Evolutionary conservation across 2,329 filamentous ascomycete species (phyloP).

Genomic region (Elsinoe fawcettii): DNA sequence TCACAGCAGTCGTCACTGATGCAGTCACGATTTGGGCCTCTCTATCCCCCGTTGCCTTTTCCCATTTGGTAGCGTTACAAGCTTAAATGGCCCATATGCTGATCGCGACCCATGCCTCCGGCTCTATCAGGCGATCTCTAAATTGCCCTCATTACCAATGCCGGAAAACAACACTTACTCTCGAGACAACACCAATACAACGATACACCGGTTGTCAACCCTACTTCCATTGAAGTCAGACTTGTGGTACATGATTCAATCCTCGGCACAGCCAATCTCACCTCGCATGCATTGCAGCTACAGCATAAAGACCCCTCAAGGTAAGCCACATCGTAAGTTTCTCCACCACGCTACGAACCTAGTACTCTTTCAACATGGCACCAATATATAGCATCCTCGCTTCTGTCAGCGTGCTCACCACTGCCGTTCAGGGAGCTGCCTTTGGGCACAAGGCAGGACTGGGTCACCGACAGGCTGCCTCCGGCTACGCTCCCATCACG

Average conservation of each 20-base stretch:
- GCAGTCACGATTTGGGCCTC: not conserved
- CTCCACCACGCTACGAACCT: not conserved
- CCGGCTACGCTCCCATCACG: constrained; percentile 31
- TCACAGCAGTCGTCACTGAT: not conserved
- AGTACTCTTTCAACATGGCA: not conserved
- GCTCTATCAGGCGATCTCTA: not conserved
- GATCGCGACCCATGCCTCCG: not conserved
- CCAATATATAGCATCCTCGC: not conserved
- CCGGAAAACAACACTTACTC: not conserved
- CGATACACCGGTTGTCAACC: not conserved
- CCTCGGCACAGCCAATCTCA: not conserved
- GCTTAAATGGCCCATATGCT: not conserved
- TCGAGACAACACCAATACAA: not conserved
- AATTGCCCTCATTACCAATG: not conserved
- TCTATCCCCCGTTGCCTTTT: not conserved
- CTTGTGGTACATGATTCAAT: not conserved
- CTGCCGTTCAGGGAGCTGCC: not conserved
- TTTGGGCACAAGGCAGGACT: not conserved
- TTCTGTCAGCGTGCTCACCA: not conserved
- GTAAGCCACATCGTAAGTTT: not conserved
- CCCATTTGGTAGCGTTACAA: not conserved
- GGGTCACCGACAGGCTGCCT: constrained; percentile 14
- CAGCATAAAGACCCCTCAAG: not conserved
- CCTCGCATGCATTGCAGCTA: not conserved
- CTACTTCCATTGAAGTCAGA: not conserved